A percentile compares a stretch with the other conserved stretches of the same genome.
These are phyloP conservation scores for Melanogaster broomeanus DNA, from an alignment of 768 basidiomycete genomes.

Conservation along the genomic window DNA sequence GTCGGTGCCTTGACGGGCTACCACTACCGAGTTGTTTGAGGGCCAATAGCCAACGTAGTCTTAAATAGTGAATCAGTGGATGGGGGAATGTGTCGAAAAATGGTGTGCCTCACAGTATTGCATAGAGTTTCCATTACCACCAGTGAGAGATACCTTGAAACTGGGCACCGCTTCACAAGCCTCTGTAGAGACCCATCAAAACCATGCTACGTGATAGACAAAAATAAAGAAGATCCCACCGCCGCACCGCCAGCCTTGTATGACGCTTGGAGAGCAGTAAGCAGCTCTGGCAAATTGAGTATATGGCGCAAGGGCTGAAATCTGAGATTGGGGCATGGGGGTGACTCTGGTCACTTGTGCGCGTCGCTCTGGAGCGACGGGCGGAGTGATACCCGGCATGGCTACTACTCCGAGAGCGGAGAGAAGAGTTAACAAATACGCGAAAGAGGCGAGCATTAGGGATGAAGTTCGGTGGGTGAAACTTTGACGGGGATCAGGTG, in stretches of 20 bases:
- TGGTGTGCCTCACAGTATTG: slow-evolving; percentile 44
- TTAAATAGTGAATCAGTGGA: slow-evolving; percentile 18
- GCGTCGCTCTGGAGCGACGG: neutral
- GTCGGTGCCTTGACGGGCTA: slow-evolving; percentile 64
- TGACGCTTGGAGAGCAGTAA: slow-evolving; percentile 44
- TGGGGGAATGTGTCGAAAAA: neutral
- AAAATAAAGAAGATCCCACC: slow-evolving; percentile 24
- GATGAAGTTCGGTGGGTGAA: neutral
- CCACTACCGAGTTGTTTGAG: slow-evolving; percentile 50
- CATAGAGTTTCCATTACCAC: slow-evolving; percentile 50
- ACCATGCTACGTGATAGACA: neutral
- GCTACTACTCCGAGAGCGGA: slow-evolving; percentile 4
- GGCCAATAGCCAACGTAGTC: slow-evolving; percentile 62
- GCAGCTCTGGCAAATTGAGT: slow-evolving; percentile 57
- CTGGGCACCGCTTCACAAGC: slow-evolving; percentile 43
- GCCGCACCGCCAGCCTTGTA: slow-evolving; percentile 47
- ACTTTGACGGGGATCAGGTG: neutral
- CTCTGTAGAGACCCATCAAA: slow-evolving; percentile 13
- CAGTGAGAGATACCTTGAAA: slow-evolving; percentile 38
- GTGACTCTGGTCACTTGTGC: slow-evolving; percentile 17
- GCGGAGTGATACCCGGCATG: neutral
- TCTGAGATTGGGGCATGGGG: slow-evolving; percentile 27
- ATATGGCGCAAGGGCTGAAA: slow-evolving; percentile 45
- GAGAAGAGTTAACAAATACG: slow-evolving; percentile 2
- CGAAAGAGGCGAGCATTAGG: neutral